Base-by-base conservation (phyloP, 2,329 filamentous ascomycete species). In the Fusarium pseudocircinatum region DNA sequence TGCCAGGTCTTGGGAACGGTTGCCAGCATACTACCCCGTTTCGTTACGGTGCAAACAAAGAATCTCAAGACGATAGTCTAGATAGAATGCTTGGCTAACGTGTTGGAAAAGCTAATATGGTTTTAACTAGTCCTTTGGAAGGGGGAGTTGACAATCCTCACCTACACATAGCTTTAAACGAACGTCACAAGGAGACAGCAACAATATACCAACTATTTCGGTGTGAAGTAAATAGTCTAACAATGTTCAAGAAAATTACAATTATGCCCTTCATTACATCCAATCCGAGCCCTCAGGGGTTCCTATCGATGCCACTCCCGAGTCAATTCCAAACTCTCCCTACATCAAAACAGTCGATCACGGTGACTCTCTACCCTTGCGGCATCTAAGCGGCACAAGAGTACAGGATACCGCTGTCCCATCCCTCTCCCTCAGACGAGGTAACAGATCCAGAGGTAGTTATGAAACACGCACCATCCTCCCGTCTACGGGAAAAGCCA, bases 121-220 rank as follows among this genome's bases (percentile, higher is more conserved):
- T 24, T 20, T 14, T 14, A 4, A 20, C n/a, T 9, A 11, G 40
- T 9, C 40, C 14, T 24, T 24, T 16, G n/a, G n/a, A 16, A 24
- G 6, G 8, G 15, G 2, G 11, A 6, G 7, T 26, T 13, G 4
- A 44, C 1, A 20, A 14, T 14, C 12, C 0, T 26, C 4, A 24
- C 43, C 7, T 20, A 20, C 16, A 46, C 12, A 10, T 4, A 5
- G 18, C 12, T 26, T 13, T 26, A 26, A 9, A 10, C 24, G 0
- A 46, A 26, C 7, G 7, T 26, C 3, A 14, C 18, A 12, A 46
- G 11, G 7, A 20, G 6, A 46, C 7, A 14, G 18, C 0, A 9
- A 14, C 14, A 20, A 20, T 11, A 1, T 16, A 42, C 2, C n/a
- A 24, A 24, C 18, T 26, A 20, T 26, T n/a, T 6, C 26, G 26